Evolutionary conservation across 495 filamentous ascomycete genomes (phyloP), one percentile per base, ranked within the genome.

Genomic region (Aspergillus cavernicola): DNA sequence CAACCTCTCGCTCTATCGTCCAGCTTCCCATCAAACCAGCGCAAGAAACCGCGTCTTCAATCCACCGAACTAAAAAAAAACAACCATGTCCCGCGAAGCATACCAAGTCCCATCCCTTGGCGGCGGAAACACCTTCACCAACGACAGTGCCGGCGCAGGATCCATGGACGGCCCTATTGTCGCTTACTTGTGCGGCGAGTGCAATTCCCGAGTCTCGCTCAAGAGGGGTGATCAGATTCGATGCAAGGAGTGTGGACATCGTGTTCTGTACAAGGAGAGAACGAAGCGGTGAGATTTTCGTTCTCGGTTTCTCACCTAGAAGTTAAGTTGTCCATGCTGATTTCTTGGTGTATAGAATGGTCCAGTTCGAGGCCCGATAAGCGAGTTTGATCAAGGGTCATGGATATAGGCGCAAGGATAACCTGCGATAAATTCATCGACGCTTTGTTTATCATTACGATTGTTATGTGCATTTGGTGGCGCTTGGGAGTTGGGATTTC

Each of bases 201-300:
- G 93, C 79, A 88, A 88, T 51, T 73, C 81, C 48, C 85, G 87
- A 52, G 89, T 96, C 18, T 78, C 83, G 8, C 76, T 97, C 59
- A 87, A 89, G 71, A 81, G 86, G 54, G 89, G 84, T 50, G 91
- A 95, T 60, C 85, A 87, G 49, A 95, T 97, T 59, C 84, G 93
- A 22, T 99, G 93, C 77, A 89, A 92, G 72, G 90, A 92, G 70
- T 99, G 93, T 67, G 95, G 93, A 20, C 90, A 96, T 66, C 86
- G 93, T 54, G 90, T 99, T 45, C 74, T 99, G 54, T 97, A 97
- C 71, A 99, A 99, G 81, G 89, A 96, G 82, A 74, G 93, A 61
- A 99, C 93, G 28, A 97, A 96, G 79, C 80, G 95, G 93, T 97
- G 68, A 70, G 84, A 67, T 55, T 52, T 53, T 28, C 35, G 26